Percentiles rank a stretch among this genome's conserved stretches.
These are phyloP conservation scores for Vitis vinifera DNA, from an alignment of 164 flowering plant genomes.

Conservation along the genomic window ASM3070453v1 NC_081808.1:559501-560000, in stretches of 20 bases:
- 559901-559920: not conserved
- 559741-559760: slow-evolving; percentile 36
- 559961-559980: not conserved
- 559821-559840: not conserved
- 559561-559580: slow-evolving; percentile 40
- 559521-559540: slow-evolving; percentile 36
- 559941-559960: not conserved
- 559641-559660: too few relatives aligned
- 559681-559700: not conserved
- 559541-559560: slow-evolving; percentile 28
- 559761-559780: slow-evolving; percentile 45
- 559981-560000: slow-evolving; percentile 9
- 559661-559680: too few relatives aligned
- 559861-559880: not conserved
- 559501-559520: slow-evolving; percentile 39
- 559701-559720: not conserved
- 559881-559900: not conserved
- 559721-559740: slow-evolving; percentile 29
- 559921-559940: not conserved
- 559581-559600: slow-evolving; percentile 21
- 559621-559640: not conserved
- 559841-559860: not conserved
- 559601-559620: not conserved
- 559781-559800: slow-evolving; percentile 48
- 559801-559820: slow-evolving; percentile 40